Evolutionary conservation across 306 rosid genomes (phyloP), one percentile per base, ranked within the genome.

Genomic region (Citrullus mucosospermus): DNA sequence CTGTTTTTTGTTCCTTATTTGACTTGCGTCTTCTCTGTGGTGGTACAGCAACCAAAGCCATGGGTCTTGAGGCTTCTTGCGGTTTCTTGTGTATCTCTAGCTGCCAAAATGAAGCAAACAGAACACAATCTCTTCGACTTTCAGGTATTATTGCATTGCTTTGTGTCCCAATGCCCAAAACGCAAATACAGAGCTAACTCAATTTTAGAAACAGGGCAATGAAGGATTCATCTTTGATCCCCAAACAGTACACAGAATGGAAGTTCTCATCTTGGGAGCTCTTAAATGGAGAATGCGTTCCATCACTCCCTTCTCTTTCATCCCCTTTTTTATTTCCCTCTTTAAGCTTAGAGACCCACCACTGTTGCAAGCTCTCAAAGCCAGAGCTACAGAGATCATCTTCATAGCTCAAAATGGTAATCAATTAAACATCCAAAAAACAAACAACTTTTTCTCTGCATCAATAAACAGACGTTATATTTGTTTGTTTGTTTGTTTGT

Each of bases 271-370:
- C 6, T 84, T 95, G 83, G 97, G 97, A 56, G 88, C 90, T 69
- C 85, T 95, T 3, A 83, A 95, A 9, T 95, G 98, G 98, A 51
- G 97, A 81, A 92, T 92, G 97, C 97, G 98, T 44, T 95, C 98
- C 3, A 89, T 92, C 74, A 95, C 98, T 6, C 96, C 98, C 34
- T 92, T 95, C 84, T 92, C 97, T 72, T 95, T 95, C 82, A 34
- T 92, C 30, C 83, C 90, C 3, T 91, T 85, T 78, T 91, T 95
- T 88, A 73, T 77, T 16, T 83, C 88, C 75, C 63, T 89, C 65
- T 86, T 89, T 80, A 73, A 78, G 32, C 89, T 87, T 69, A 76
- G 83, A 74, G 96, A 95, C 83, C 85, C 86, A 0, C 85, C 88
- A 41, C 56, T 92, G 75, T 78, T 62, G 55, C 89, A 86, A 75